Conservation (phyloP, 129 eudicot genomes). For the Oenanthe sinensis region DNA sequence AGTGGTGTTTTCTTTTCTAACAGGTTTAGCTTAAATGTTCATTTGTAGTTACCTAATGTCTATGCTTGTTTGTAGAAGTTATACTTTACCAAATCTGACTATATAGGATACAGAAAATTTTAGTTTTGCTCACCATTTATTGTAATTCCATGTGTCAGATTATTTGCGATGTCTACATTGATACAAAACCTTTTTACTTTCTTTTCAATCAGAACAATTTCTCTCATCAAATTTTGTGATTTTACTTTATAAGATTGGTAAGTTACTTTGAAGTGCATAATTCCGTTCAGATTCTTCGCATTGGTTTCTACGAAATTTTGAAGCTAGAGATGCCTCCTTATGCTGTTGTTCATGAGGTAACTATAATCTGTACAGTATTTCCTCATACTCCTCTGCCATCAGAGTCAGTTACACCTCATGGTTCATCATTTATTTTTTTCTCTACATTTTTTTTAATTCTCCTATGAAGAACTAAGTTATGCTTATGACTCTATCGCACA, state of each 20-base stretch:
- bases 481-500: neutral
- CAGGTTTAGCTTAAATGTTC: slow-evolving; percentile 1
- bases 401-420: neutral
- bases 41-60: neutral
- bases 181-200: neutral
- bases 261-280: slow-evolving; percentile 10
- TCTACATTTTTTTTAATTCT: neutral
- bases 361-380: neutral
- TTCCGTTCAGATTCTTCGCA: slow-evolving; percentile 69
- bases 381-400: neutral
- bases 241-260: neutral
- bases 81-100: neutral
- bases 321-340: slow-evolving; percentile 83
- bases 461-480: neutral
- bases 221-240: neutral
- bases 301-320: slow-evolving; percentile 78
- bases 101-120: neutral
- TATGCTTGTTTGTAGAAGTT: neutral
- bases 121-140: neutral
- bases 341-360: slow-evolving; percentile 91
- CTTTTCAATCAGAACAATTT: neutral
- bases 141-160: neutral
- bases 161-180: neutral
- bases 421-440: neutral
- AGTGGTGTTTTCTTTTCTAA: neutral